Base-by-base conservation (phyloP, 345 rosid genomes). In the Garcia nutans region DNA sequence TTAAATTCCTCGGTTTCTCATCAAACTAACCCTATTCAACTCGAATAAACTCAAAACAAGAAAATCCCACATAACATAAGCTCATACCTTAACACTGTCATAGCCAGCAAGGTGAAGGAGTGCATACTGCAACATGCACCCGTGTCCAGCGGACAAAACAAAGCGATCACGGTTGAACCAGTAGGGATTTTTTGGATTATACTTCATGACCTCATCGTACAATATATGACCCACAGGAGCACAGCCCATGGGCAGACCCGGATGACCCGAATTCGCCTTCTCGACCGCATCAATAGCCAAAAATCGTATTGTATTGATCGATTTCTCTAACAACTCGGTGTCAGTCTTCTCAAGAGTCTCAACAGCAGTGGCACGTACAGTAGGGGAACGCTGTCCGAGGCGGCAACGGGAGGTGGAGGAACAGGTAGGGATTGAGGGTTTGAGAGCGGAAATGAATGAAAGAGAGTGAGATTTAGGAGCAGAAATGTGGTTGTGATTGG, bases 91-190 rank as follows among this genome's bases (percentile, higher is more conserved):
- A 57, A 93, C 96, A 64, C 97, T 90, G 63, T 93, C 99, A 83
- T 95, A 95, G 47, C 99, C 97, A 78, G 99, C 97, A 49, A 95
- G 97, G 79, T 95, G 99, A 81, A 95, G 91, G 76, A 95, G 86
- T 63, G 97, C 97, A 78, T 94, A 94, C 65, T 92, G 97, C 70
- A 94, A 77, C 98, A 94, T 92, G 42, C 98, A 94, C 3, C 98
- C 98, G 56, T 94, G 98, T 0, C 98, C 99, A 61, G 99, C 99
- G 8, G 97, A 93, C 86, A 95, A 81, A 33, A 95, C 94, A 78
- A 95, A 95, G 8, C 99, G 93, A 72, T 95, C 99, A 23, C 99
- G 91, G 78, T 95, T 95, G 80, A 95, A 95, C 99, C 99, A 95
- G 77, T 93, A 90, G 2, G 99, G 99, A 41, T 93, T 95, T 85